phyloP scores from a whole-genome alignment of 2,329 filamentous ascomycete genomes.

The Alternaria alternata region DNA sequence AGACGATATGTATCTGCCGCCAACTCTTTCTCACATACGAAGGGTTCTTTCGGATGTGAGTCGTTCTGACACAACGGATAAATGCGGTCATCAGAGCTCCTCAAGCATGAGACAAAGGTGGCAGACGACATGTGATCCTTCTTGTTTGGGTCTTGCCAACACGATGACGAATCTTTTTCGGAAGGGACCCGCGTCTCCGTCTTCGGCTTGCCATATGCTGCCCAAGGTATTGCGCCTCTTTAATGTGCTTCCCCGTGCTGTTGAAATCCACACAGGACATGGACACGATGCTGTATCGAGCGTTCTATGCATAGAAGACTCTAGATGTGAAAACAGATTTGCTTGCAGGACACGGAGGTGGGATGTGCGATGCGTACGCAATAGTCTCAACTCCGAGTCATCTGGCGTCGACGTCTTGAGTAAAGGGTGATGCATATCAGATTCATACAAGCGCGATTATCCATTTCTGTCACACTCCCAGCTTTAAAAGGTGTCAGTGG shows the following conservation, averaged over 20 bases:
- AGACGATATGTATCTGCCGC: constrained; percentile 14
- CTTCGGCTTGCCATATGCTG: background rate
- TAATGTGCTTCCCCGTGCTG: background rate
- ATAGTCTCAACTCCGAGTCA: background rate
- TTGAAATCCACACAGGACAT: background rate
- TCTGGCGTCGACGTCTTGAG: background rate
- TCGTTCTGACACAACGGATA: background rate
- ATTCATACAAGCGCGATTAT: constrained; percentile 2
- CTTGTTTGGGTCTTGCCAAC: constrained; percentile 1
- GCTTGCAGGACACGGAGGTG: background rate
- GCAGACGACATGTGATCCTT: constrained; percentile 5
- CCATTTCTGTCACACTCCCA: background rate
- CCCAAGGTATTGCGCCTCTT: background rate
- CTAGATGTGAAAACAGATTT: background rate
- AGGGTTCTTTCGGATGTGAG: background rate
- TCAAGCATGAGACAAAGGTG: background rate
- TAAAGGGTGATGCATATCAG: background rate
- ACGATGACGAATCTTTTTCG: constrained; percentile 1
- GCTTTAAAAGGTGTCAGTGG: background rate
- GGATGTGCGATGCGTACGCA: background rate
- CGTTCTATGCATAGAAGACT: background rate
- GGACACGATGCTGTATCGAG: background rate
- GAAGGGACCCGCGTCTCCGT: background rate
- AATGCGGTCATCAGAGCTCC: background rate
- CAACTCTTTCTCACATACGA: background rate